Conservation (phyloP, 345 rosid genomes). For the Raphanus raphanistrum region DNA sequence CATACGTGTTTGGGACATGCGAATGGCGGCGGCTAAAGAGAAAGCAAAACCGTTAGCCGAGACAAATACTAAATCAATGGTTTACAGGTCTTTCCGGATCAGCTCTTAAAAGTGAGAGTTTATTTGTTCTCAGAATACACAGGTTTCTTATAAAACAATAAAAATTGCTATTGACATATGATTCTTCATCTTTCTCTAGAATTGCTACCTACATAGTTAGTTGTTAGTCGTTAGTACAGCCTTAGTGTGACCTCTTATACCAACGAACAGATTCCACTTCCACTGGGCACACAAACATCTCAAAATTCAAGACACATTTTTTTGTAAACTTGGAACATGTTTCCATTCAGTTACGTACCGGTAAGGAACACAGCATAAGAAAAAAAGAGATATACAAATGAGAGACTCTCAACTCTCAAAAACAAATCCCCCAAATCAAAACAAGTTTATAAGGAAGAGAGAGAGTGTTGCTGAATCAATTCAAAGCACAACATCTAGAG, state of each 20-base stretch:
- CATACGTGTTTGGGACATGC: slow-evolving; percentile 90
- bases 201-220: too few species aligned
- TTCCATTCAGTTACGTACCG: too few species aligned
- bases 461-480: too few species aligned
- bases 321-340: background rate
- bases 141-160: background rate
- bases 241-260: background rate
- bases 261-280: background rate
- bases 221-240: background rate
- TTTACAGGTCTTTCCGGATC: slow-evolving; percentile 91
- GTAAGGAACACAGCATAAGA: too few species aligned
- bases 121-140: background rate
- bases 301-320: background rate
- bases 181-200: background rate
- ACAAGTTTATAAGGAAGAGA: too few species aligned
- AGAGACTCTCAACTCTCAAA: too few species aligned
- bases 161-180: background rate
- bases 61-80: slow-evolving; percentile 72
- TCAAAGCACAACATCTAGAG: too few species aligned
- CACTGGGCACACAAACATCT: background rate
- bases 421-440: too few species aligned
- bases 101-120: slow-evolving; percentile 59
- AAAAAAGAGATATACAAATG: too few species aligned
- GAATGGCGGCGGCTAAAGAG: slow-evolving; percentile 58
- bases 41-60: slow-evolving; percentile 77